These are phyloP conservation scores for Solanum hybrid DNA, from an alignment of 305 asterid genomes.

Conservation along the genomic window DNA sequence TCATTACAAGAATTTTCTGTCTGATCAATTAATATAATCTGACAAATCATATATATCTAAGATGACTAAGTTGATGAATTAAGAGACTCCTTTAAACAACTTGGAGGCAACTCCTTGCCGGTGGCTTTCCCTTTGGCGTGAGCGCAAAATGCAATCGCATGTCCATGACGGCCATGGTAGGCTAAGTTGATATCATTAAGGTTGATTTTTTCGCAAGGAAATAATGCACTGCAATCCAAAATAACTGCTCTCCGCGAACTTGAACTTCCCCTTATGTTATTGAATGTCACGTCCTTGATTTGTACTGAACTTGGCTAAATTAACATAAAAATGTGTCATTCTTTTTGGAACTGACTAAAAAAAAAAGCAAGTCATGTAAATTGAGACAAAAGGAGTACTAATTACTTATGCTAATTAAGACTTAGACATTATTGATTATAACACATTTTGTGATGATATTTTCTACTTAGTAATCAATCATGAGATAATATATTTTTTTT, in stretches of 20 bases:
- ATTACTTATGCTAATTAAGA: not conserved
- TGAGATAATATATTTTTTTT: too few species aligned
- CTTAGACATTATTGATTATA: not conserved
- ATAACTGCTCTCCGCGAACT: not conserved
- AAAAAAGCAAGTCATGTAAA: too few species aligned
- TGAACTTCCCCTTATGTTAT: not conserved
- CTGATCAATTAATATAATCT: not conserved
- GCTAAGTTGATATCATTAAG: constrained; percentile 1
- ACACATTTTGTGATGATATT: too few species aligned
- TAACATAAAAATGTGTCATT: too few species aligned
- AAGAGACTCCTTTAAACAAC: not conserved
- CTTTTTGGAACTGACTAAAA: not conserved
- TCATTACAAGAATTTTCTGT: not conserved
- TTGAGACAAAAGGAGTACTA: not conserved
- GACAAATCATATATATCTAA: not conserved
- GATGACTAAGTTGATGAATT: not conserved
- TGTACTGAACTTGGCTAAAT: not conserved
- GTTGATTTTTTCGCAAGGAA: not conserved
- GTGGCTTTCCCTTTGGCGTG: not conserved
- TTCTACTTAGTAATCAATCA: not conserved
- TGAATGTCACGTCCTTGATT: not conserved
- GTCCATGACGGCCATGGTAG: not conserved
- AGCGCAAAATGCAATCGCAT: not conserved
- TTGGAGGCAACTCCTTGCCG: not conserved
- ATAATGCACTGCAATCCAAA: not conserved